Percentiles rank a stretch among this genome's conserved stretches.
These are phyloP conservation scores for Neopestalotiopsis sp. DNA, from an alignment of 2,329 filamentous ascomycete species.

Conservation along the genomic window DNA sequence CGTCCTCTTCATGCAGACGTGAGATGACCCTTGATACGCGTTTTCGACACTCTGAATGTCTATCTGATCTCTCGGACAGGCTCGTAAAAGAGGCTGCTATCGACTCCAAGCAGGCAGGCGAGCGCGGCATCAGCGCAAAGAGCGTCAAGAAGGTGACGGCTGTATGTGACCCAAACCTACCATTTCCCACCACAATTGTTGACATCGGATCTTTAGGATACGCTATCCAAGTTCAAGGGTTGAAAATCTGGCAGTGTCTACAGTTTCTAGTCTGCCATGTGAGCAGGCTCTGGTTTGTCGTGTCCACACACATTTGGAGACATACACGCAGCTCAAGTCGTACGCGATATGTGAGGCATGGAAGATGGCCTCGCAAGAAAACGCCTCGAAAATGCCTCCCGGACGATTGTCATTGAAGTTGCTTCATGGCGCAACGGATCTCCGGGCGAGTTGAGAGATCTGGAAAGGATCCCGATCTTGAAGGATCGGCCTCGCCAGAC, in stretches of 20 bases:
- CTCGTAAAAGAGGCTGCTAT: conserved; percentile 82
- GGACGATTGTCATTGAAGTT: neutral
- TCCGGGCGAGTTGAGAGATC: neutral
- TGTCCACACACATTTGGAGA: neutral
- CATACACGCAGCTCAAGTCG: neutral
- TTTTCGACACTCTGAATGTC: too few species aligned
- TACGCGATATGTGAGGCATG: too few species aligned
- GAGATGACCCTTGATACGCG: conserved; percentile 25
- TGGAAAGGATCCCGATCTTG: neutral
- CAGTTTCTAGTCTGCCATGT: neutral
- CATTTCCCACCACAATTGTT: neutral
- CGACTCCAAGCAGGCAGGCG: conserved; percentile 74
- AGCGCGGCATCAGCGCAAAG: conserved; percentile 74
- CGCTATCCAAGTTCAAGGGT: conserved; percentile 71
- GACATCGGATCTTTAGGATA: conserved; percentile 50
- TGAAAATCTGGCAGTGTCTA: conserved; percentile 41
- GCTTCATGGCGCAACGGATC: neutral
- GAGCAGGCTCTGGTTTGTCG: neutral
- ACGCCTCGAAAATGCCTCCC: too few species aligned
- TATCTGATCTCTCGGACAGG: conserved; percentile 45
- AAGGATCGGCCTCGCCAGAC: neutral
- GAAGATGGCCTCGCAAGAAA: too few species aligned
- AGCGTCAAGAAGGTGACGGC: conserved; percentile 79
- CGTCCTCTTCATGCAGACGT: conserved; percentile 77
- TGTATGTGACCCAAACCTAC: conserved; percentile 48